phyloP scores from a whole-genome alignment of 208 protist species.

The Crithidia expoeki region DNA sequence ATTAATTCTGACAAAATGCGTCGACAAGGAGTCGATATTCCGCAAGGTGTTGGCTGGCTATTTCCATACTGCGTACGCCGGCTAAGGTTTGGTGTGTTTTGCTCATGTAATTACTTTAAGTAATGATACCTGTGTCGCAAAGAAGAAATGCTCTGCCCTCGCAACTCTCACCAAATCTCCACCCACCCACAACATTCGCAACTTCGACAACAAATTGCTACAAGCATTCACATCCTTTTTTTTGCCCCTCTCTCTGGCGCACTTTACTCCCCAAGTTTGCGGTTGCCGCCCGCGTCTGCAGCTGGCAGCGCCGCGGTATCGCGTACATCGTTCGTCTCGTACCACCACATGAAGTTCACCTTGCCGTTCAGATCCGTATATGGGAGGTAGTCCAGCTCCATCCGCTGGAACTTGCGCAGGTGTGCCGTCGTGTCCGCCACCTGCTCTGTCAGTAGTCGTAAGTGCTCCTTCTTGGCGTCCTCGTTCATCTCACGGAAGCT shows the following conservation, averaged over 20 bases:
- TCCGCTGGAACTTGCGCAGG: conserved; percentile 81
- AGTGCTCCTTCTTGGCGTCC: conserved; percentile 67
- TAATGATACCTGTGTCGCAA: conserved; percentile 3
- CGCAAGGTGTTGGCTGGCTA: too few species aligned
- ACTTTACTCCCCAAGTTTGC: conserved; percentile 35
- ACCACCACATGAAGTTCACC: conserved; percentile 95
- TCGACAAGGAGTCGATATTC: too few species aligned
- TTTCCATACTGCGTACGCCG: too few species aligned
- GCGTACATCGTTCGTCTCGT: conserved; percentile 72
- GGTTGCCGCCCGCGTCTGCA: conserved; percentile 11
- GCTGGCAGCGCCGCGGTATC: conserved; percentile 44
- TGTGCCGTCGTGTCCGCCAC: conserved; percentile 69
- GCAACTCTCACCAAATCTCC: neutral
- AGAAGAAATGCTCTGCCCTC: neutral
- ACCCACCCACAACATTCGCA: too few species aligned
- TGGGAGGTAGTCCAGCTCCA: conserved; percentile 90
- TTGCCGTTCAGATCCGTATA: conserved; percentile 93
- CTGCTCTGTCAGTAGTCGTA: conserved; percentile 63
- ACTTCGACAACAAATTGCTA: too few species aligned
- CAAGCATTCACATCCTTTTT: too few species aligned
- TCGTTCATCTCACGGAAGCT: conserved; percentile 75
- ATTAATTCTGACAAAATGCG: too few species aligned
- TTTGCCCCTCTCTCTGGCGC: too few species aligned
- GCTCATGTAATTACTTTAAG: too few species aligned
- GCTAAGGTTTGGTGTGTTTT: too few species aligned